These are phyloP conservation scores for Fusarium palustre DNA, from an alignment of 2,329 filamentous ascomycete genomes.

Conservation along the genomic window DNA sequence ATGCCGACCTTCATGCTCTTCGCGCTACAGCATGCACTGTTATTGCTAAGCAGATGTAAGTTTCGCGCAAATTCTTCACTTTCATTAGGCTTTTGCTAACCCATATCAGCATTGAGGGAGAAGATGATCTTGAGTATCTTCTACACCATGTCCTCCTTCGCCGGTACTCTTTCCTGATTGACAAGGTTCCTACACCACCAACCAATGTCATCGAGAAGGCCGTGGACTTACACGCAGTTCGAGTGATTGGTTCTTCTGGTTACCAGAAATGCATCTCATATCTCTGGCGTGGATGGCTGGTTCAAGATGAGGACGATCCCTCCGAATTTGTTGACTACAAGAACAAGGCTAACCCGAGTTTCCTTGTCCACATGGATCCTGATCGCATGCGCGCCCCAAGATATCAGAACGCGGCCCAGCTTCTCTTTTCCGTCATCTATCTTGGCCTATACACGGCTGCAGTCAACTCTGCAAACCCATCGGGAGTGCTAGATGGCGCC, in stretches of 20 bases:
- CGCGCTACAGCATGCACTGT: slow-evolving; percentile 88
- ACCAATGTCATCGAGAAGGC: slow-evolving; percentile 93
- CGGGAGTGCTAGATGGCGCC: slow-evolving; percentile 83
- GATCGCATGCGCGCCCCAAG: slow-evolving; percentile 92
- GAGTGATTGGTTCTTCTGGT: slow-evolving; percentile 89
- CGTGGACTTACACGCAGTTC: slow-evolving; percentile 89
- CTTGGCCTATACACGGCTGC: slow-evolving; percentile 87
- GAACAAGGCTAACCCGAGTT: slow-evolving; percentile 80
- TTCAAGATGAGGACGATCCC: slow-evolving; percentile 94
- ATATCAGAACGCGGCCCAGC: slow-evolving; percentile 92
- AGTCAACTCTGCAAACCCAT: slow-evolving; percentile 92
- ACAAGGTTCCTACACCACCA: slow-evolving; percentile 77
- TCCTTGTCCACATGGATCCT: slow-evolving; percentile 87
- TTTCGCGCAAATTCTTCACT: background rate
- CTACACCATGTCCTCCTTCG: slow-evolving; percentile 86
- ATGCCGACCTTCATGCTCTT: slow-evolving; percentile 83
- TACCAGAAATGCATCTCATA: slow-evolving; percentile 96
- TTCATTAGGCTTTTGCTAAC: background rate
- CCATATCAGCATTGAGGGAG: slow-evolving; percentile 79
- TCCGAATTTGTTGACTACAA: slow-evolving; percentile 90
- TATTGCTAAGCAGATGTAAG: slow-evolving; percentile 81
- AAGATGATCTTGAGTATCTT: slow-evolving; percentile 82
- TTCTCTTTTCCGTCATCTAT: slow-evolving; percentile 85
- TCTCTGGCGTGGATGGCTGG: slow-evolving; percentile 94
- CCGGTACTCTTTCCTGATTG: slow-evolving; percentile 83